A percentile compares a stretch with the other conserved stretches of the same genome.
Conservation (phyloP, 2,329 filamentous ascomycete genomes). For the Akanthomyces dipterigenus region DNA sequence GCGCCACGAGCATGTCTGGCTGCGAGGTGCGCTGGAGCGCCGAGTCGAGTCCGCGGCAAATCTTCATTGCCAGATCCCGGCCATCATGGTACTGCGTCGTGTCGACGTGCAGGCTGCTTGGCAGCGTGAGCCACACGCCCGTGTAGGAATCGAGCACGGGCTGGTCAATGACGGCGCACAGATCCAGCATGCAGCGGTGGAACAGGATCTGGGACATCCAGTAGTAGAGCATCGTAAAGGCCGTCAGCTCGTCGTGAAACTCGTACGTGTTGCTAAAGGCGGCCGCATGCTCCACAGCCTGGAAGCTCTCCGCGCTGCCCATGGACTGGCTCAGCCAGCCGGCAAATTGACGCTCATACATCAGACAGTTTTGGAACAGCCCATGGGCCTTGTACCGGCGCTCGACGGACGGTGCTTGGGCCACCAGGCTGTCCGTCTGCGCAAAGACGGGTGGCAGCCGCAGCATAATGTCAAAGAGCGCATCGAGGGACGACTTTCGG, state of each 20-base stretch:
- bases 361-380: slow-evolving; percentile 40
- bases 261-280: slow-evolving; percentile 40
- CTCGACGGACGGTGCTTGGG: slow-evolving; percentile 31
- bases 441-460: slow-evolving; percentile 41
- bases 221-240: slow-evolving; percentile 45
- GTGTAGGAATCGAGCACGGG: slow-evolving; percentile 35
- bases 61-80: slow-evolving; percentile 38
- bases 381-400: slow-evolving; percentile 41
- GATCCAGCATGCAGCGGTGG: slow-evolving; percentile 38
- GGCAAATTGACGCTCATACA: slow-evolving; percentile 41
- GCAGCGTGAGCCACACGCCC: slow-evolving; percentile 32
- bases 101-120: slow-evolving; percentile 33
- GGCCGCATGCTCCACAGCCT: slow-evolving; percentile 24
- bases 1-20: slow-evolving; percentile 39
- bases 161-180: slow-evolving; percentile 39
- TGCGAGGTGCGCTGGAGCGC: slow-evolving; percentile 36
- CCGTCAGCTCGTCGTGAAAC: slow-evolving; percentile 38
- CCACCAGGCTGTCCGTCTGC: slow-evolving; percentile 36
- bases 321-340: slow-evolving; percentile 35
- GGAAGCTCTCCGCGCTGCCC: slow-evolving; percentile 32
- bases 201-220: slow-evolving; percentile 46
- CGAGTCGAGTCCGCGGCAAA: slow-evolving; percentile 46
- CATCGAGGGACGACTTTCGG: slow-evolving; percentile 44
- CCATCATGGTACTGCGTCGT: slow-evolving; percentile 36
- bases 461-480: slow-evolving; percentile 44